Evolutionary conservation across 306 rosid species (phyloP).

Genomic region (Purshia tridentata): DNA sequence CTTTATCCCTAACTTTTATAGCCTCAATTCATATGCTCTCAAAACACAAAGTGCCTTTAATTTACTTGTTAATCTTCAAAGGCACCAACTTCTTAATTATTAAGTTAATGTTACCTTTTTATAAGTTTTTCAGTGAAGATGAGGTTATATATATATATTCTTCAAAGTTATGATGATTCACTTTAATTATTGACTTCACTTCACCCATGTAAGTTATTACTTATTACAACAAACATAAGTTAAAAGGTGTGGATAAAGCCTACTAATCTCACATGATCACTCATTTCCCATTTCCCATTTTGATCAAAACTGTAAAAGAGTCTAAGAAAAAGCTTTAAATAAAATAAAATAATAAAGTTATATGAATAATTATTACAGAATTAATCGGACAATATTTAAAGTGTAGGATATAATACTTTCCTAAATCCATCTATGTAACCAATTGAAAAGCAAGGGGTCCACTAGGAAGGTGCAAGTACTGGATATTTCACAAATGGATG

Average conservation of each 20-base stretch:
- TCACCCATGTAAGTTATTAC: background rate
- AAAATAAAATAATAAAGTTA: no score
- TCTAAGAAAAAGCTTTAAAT: no score
- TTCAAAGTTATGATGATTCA: conserved; percentile 18
- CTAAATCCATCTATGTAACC: background rate
- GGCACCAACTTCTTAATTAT: background rate
- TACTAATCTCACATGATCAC: background rate
- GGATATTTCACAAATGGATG: conserved; percentile 52
- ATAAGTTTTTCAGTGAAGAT: background rate
- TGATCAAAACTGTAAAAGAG: background rate
- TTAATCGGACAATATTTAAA: background rate
- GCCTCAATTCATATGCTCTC: background rate
- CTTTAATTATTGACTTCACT: background rate
- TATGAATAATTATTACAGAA: no score
- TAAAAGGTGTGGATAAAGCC: background rate
- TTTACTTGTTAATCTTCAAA: background rate
- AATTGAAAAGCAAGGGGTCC: conserved; percentile 40
- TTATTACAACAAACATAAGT: background rate
- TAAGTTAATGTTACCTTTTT: background rate
- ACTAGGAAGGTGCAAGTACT: conserved; percentile 42
- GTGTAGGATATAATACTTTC: background rate
- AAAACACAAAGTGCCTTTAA: background rate
- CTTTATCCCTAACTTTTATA: background rate
- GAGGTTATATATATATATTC: background rate
- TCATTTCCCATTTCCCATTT: background rate